Base-by-base conservation (phyloP, 2,329 filamentous ascomycete genomes). In the Coniochaeta sp. region DNA sequence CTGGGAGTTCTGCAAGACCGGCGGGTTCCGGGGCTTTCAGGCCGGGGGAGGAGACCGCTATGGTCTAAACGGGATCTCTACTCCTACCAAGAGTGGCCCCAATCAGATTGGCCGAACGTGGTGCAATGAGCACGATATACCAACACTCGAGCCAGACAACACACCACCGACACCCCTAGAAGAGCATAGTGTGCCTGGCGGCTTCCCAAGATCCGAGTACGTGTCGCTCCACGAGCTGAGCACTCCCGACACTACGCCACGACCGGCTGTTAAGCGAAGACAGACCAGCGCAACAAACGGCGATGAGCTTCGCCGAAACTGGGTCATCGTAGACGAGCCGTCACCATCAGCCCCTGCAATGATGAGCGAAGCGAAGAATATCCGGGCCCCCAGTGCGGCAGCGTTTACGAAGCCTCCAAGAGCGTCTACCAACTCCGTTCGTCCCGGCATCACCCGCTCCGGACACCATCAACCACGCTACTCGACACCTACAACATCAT, bases 31-130 rank as follows among this genome's bases (percentile, higher is more conserved):
- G 59, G 93, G 93, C 0, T 97, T 97, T 72, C 87, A 93, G 63
- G 91, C 93, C 14, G 93, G 93, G 8, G 91, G 89, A 3, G 93
- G 93, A 9, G 80, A 79, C 62, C 86, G 85, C 28, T 96, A 93
- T 68, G 77, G 82, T 7, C 76, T 90, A 65, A 71, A 78, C 22
- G 69, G 62, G 26, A 55, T 22, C 17, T 61, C 59, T 58, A 66
- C 61, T 52, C 65, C 64, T 50, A 64, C 34, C 3, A 52, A 52
- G 47, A 22, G 33, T 8, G 56, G 34, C n/a, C 40, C 22, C 64
- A 47, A 8, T 47, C 43, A 47, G 11, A 24, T 28, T 62, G 70
- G 58, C 69, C 64, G 50, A 67, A 56, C 54, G 11, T 67, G 64
- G 66, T 52, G 24, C 58, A 70, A 70, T 58, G 68, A 73, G 36